Percentiles rank a stretch among this genome's conserved stretches.
Evolutionary conservation across 805 yeast species (phyloP).

Genomic region (Starmera quercuum): DNA sequence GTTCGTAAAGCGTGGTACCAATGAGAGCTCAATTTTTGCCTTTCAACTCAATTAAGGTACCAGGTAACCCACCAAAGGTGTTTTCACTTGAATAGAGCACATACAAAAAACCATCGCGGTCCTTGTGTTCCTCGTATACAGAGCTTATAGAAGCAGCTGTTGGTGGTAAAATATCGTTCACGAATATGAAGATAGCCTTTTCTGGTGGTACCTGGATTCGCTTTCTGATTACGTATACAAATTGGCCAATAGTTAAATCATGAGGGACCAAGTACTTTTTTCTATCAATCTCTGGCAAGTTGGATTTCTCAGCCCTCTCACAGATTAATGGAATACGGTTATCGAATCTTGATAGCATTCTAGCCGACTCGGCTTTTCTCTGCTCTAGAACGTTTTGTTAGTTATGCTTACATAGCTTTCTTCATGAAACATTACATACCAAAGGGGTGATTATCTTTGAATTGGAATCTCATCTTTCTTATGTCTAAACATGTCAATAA

Average conservation of each 20-base stretch:
- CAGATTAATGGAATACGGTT: constrained; percentile 96
- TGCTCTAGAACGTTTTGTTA: constrained; percentile 42
- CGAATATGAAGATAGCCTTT: constrained; percentile 95
- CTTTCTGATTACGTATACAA: constrained; percentile 94
- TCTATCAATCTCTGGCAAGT: constrained; percentile 93
- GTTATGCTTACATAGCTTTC: not conserved
- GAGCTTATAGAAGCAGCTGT: constrained; percentile 96
- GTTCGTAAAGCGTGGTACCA: no score
- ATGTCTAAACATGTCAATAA: no score
- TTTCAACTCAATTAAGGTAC: not conserved
- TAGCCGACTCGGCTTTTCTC: constrained; percentile 89
- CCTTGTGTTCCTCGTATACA: constrained; percentile 94
- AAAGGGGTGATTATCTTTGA: constrained; percentile 92
- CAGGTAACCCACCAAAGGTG: constrained; percentile 61
- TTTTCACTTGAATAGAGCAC: constrained; percentile 96
- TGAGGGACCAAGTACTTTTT: constrained; percentile 95
- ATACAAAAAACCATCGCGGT: constrained; percentile 94
- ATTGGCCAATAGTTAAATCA: constrained; percentile 95
- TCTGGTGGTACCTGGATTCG: constrained; percentile 94
- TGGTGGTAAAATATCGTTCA: constrained; percentile 94
- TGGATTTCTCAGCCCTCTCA: constrained; percentile 94
- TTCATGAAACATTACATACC: constrained; percentile 40
- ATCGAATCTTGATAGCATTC: constrained; percentile 80
- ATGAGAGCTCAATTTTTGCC: no score
- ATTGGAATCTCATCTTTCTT: constrained; percentile 73